phyloP scores from a whole-genome alignment of 106 monocot genomes.

The Alisma plantagoaquatica region DNA sequence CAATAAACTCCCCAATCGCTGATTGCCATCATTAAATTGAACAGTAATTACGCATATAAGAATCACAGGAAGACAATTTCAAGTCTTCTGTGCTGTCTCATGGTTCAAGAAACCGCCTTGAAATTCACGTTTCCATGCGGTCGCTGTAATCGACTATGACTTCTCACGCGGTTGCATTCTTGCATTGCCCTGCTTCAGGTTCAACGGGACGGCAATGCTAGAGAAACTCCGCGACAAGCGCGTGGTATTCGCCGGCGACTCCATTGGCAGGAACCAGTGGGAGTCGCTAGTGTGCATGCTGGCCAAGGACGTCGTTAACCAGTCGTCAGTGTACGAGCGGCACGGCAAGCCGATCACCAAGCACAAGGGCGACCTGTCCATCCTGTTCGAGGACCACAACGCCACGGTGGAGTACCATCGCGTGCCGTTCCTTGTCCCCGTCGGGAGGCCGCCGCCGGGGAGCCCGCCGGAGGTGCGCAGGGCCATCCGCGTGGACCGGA shows the following conservation, averaged over 20 bases:
- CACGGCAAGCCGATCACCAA: slow-evolving; percentile 75
- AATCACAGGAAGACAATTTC: too few relatives aligned
- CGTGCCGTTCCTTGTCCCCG: slow-evolving; percentile 45
- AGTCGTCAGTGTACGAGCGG: slow-evolving; percentile 45
- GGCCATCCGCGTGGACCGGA: slow-evolving; percentile 46
- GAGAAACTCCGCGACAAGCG: slow-evolving; percentile 58
- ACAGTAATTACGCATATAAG: too few relatives aligned
- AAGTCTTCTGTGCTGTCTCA: too few relatives aligned
- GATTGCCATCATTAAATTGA: too few relatives aligned
- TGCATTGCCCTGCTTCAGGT: too few relatives aligned
- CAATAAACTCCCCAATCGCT: too few relatives aligned
- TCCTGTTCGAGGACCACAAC: slow-evolving; percentile 58
- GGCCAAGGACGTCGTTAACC: slow-evolving; percentile 13
- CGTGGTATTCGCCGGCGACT: slow-evolving; percentile 76
- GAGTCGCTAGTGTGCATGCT: slow-evolving; percentile 90
- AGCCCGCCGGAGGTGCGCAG: slow-evolving; percentile 17
- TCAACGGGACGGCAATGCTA: slow-evolving; percentile 62
- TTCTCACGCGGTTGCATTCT: neutral
- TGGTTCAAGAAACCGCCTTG: too few relatives aligned
- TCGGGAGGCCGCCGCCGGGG: slow-evolving; percentile 35
- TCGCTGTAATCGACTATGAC: too few relatives aligned
- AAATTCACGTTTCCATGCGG: too few relatives aligned
- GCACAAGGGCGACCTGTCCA: slow-evolving; percentile 74
- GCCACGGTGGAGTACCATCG: slow-evolving; percentile 86
- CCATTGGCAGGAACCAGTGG: slow-evolving; percentile 95